phyloP scores from a whole-genome alignment of 345 rosid genomes.

The Camelina neglecta region DNA sequence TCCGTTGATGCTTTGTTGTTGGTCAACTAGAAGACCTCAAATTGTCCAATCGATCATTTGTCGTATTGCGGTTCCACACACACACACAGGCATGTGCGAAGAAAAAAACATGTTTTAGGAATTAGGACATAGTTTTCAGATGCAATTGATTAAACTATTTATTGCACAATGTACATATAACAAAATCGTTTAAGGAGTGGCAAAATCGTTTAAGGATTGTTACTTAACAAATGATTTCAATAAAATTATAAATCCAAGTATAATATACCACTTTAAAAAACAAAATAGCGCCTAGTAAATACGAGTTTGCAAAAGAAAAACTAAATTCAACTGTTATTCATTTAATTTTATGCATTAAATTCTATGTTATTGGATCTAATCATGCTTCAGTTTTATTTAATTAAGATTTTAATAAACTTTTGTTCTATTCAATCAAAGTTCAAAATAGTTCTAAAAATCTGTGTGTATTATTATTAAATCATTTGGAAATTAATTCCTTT shows the following conservation, averaged over 20 bases:
- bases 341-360: too few species aligned
- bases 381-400: background rate
- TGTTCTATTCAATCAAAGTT: too few species aligned
- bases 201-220: background rate
- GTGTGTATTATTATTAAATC: background rate
- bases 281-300: too few species aligned
- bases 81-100: background rate
- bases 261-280: too few species aligned
- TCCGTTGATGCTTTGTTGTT: background rate
- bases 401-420: too few species aligned
- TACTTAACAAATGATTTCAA: background rate
- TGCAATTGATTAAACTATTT: background rate
- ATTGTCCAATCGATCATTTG: background rate
- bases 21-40: constrained; percentile 17
- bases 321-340: too few species aligned
- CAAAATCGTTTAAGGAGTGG: background rate
- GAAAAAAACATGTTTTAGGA: constrained; percentile 1
- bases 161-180: background rate
- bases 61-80: background rate
- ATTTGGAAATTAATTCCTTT: background rate
- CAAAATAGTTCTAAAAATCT: background rate
- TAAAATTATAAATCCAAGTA: background rate
- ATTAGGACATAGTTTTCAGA: background rate
- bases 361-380: background rate
- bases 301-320: too few species aligned